Evolutionary conservation across 108 stramenopile species (phyloP), one percentile per base, ranked within the genome.

Genomic region (Chaetoceros muelleri): DNA sequence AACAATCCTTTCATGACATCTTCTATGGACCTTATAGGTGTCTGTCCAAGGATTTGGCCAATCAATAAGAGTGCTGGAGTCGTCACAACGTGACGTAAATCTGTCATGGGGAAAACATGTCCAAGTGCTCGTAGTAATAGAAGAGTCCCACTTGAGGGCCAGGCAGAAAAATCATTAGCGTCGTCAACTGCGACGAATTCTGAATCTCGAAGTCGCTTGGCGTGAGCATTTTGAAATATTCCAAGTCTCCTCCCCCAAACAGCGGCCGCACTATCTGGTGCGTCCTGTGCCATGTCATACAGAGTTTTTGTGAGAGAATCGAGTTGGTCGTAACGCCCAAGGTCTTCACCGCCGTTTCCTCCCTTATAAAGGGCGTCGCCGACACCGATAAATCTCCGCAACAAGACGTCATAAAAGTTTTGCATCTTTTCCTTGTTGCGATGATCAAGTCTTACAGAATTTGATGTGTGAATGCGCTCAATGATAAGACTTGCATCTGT

Each of bases 391-490:
- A 95, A 97, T 51, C 94, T 73, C 28, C 88, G 78, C 44, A 95
- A 60, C 45, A 96, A 79, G 0, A 97, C 89, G 49, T 90, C 89
- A 57, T 95, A 95, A 61, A 92, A 95, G 53, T 95, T 94, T 64
- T 94, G 92, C 92, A 97, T 93, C 26, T 65, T 76, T 61, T 94
- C 90, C 53, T 74, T 84, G 64, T 96, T 94, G 46, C 82, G 63
- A 44, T 85, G 80, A 66, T 92, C 85, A 24, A 97, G 71, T 23
- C 81, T 66, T 2, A 90, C 83, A 7, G 83, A 90, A 64, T 94
- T 88, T 10, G 76, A 65, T 10, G 66, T 66, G 48, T 91, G 73
- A 31, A 96, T 93, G 10, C 91, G 82, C 60, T 87, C 53, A 40
- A 93, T 81, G 53, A 95, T 80, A 2, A 72, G 58, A 2, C 85